Evolutionary conservation across 345 rosid species (phyloP).

Genomic region (Lumnitzera littorea): DNA sequence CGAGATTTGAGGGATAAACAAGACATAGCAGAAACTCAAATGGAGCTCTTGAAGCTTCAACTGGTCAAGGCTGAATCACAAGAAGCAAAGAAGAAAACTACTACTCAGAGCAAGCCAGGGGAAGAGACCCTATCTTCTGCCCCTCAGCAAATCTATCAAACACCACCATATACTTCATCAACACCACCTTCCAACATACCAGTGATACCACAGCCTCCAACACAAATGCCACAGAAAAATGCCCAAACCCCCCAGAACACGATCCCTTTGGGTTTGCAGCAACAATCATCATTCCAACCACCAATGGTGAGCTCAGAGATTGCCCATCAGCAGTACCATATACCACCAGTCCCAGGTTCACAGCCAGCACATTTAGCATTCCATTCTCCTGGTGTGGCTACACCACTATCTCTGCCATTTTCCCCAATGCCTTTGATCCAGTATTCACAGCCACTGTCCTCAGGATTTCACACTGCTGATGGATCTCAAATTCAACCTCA

Average conservation of each 20-base stretch:
- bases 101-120: conserved; percentile 15
- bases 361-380: conserved; percentile 10
- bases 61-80: conserved; percentile 13
- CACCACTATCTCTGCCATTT: neutral
- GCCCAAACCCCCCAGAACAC: conserved; percentile 17
- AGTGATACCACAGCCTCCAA: conserved; percentile 22
- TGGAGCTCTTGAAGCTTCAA: conserved; percentile 31
- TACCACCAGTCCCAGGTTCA: conserved; percentile 12
- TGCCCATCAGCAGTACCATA: conserved; percentile 17
- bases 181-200: conserved; percentile 20
- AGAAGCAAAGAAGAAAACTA: conserved; percentile 19
- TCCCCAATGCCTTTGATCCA: conserved; percentile 10
- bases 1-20: conserved; percentile 49
- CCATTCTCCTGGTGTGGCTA: conserved; percentile 16
- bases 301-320: conserved; percentile 10
- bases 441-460: conserved; percentile 9
- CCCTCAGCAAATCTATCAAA: conserved; percentile 26
- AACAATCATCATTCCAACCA: conserved; percentile 12
- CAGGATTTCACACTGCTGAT: neutral
- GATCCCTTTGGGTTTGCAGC: conserved; percentile 9
- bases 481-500: neutral
- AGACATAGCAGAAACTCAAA: conserved; percentile 43
- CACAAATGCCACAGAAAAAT: conserved; percentile 12
- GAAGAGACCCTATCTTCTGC: conserved; percentile 14
- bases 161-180: conserved; percentile 14